phyloP scores from a whole-genome alignment of 1,139 yeast species.

The Blastobotrys apis region DNA sequence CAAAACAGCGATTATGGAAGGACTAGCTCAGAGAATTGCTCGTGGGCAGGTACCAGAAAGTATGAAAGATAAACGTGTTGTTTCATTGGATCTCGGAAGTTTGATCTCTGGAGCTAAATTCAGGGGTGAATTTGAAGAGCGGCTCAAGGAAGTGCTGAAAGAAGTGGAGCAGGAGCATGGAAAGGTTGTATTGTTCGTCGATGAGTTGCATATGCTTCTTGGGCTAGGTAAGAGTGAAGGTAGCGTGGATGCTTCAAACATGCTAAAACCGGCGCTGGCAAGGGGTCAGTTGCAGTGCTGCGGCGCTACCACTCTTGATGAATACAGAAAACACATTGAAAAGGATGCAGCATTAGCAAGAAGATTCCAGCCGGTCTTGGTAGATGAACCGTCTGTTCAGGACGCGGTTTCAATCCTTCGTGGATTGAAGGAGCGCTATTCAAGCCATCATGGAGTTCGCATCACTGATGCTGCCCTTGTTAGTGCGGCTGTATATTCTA shows the following conservation, averaged over 20 bases:
- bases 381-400: constrained; percentile 86
- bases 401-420: constrained; percentile 89
- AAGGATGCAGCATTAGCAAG: constrained; percentile 90
- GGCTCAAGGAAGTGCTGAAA: constrained; percentile 75
- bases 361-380: constrained; percentile 83
- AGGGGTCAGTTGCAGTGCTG: constrained; percentile 91
- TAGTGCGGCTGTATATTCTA: constrained; percentile 86
- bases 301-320: constrained; percentile 93
- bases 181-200: constrained; percentile 76
- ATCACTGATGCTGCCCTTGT: constrained; percentile 90
- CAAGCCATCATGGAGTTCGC: constrained; percentile 98
- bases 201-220: constrained; percentile 84
- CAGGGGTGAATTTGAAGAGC: constrained; percentile 93
- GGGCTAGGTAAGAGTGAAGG: constrained; percentile 97
- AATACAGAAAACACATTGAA: constrained; percentile 80
- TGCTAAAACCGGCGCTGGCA: constrained; percentile 90
- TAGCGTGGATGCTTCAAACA: constrained; percentile 89
- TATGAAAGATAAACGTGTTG: constrained; percentile 76
- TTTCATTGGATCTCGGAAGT: constrained; percentile 82
- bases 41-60: constrained; percentile 93
- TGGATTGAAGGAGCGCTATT: constrained; percentile 90
- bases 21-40: constrained; percentile 86
- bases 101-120: constrained; percentile 91
- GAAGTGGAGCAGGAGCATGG: constrained; percentile 85
- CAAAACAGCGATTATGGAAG: constrained; percentile 94